Evolutionary conservation across 1,284 basidiomycete genomes (phyloP).

Genomic region (Tremellales sp.): DNA sequence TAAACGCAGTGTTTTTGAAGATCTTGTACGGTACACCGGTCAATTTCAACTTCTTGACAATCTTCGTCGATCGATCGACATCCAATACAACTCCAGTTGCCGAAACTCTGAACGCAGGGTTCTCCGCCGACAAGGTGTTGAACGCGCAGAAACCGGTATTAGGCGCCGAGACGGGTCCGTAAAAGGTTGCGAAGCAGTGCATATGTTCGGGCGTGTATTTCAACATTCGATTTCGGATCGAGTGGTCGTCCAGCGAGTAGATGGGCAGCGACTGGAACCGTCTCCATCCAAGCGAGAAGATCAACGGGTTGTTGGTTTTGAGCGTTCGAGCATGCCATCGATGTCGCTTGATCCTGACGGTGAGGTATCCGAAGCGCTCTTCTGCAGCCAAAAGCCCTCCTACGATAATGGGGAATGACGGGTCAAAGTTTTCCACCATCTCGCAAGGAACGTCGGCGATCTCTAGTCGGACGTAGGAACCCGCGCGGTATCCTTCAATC

Average conservation of each 20-base stretch:
- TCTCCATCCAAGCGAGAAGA: slow-evolving; percentile 93
- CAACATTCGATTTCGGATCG: slow-evolving; percentile 96
- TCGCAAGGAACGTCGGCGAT: slow-evolving; percentile 80
- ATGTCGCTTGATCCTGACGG: slow-evolving; percentile 94
- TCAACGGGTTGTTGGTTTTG: slow-evolving; percentile 96
- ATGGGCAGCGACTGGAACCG: slow-evolving; percentile 93
- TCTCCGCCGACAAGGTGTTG: slow-evolving; percentile 69
- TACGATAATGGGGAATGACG: slow-evolving; percentile 82
- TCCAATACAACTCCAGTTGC: slow-evolving; percentile 95
- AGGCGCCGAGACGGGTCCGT: slow-evolving; percentile 83
- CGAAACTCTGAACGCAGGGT: slow-evolving; percentile 77
- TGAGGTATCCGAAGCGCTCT: slow-evolving; percentile 87
- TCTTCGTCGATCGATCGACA: slow-evolving; percentile 84
- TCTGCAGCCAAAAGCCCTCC: slow-evolving; percentile 90
- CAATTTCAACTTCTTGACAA: slow-evolving; percentile 98
- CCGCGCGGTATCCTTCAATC: slow-evolving; percentile 87
- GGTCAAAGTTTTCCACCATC: slow-evolving; percentile 90
- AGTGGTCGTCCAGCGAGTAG: slow-evolving; percentile 95
- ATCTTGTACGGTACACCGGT: slow-evolving; percentile 95
- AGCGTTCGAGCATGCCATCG: slow-evolving; percentile 89
- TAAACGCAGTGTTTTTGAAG: slow-evolving; percentile 98
- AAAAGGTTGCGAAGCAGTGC: slow-evolving; percentile 98
- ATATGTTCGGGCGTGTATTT: slow-evolving; percentile 99
- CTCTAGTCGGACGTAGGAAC: slow-evolving; percentile 92
- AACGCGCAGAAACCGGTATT: slow-evolving; percentile 98